Evolutionary conservation across 768 basidiomycete genomes (phyloP), one percentile per base, ranked within the genome.

Genomic region (Amanita fuliginea): DNA sequence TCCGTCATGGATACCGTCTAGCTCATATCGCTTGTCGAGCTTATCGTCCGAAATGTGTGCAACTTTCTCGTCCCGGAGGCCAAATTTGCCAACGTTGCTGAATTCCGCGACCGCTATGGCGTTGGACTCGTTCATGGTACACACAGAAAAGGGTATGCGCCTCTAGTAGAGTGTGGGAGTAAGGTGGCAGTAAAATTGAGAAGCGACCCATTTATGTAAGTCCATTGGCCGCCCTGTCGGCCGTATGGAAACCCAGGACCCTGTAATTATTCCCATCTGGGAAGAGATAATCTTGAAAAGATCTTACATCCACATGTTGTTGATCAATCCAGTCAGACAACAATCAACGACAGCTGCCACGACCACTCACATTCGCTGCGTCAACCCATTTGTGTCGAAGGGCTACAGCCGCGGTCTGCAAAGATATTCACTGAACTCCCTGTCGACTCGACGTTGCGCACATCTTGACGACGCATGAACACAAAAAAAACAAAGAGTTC

Each of bases 1-100:
- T 18, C 76, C 79, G 41, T 77, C 77, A 51, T 73, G 68, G 44
- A 70, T 62, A 13, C 41, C 48, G 10, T 49, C 48, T 6, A 42
- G 32, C 33, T 42, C 48, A 26, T 42, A 49, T 26, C 42, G 28
- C 16, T 6, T 36, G 16, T 16, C 35, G 13, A n/a, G 35, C 37
- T 9, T 39, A 18, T 16, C 37, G 16, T 16, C 7, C 18, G n/a
- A 16, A 6, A 3, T n/a, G 4, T 19, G 9, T 21, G 5, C 5
- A 39, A 18, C 10, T 19, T 39, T 39, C 37, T 39, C 37, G 6
- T 39, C 37, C 37, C 36, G 36, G 8, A 39, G 9, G 9, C 37
- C 37, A 19, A 18, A 39, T 39, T 39, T 39, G n/a, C 37, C 37
- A 21, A 9, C 1, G 37, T 39, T 18, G 16, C 37, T 19, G 19